These are phyloP conservation scores for Penicillium occitanis DNA, from an alignment of 2,329 filamentous ascomycete genomes.

Conservation along the genomic window DNA sequence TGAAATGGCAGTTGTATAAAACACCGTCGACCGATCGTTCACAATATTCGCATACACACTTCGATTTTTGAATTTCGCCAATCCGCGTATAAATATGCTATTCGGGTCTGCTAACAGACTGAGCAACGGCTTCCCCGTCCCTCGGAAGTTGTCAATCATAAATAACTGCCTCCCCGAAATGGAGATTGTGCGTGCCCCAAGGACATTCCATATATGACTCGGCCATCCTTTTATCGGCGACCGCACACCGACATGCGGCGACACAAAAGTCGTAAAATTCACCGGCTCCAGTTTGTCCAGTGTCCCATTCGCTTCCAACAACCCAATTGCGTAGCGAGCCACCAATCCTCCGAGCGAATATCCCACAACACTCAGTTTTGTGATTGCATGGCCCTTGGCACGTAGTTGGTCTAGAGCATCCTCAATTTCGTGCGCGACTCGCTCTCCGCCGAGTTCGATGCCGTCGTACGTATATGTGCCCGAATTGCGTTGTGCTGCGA, in stretches of 20 bases:
- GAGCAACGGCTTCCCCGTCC: conserved; percentile 77
- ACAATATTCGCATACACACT: conserved; percentile 82
- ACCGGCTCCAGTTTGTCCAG: conserved; percentile 78
- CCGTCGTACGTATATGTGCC: conserved; percentile 64
- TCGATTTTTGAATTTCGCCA: conserved; percentile 72
- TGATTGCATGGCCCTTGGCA: conserved; percentile 67
- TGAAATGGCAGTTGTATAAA: conserved; percentile 78
- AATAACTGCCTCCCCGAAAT: conserved; percentile 86
- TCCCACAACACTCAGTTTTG: conserved; percentile 80
- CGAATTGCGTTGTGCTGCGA: conserved; percentile 57
- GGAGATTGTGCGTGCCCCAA: conserved; percentile 78
- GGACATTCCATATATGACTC: conserved; percentile 73
- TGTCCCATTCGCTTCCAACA: conserved; percentile 77
- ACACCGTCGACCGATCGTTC: conserved; percentile 79
- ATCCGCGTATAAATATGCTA: conserved; percentile 79
- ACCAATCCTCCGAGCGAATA: conserved; percentile 89
- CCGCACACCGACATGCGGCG: conserved; percentile 76
- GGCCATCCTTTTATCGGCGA: conserved; percentile 66
- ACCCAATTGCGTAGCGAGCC: conserved; percentile 78
- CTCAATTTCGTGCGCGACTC: conserved; percentile 64
- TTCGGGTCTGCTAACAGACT: conserved; percentile 77
- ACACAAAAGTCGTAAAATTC: conserved; percentile 93
- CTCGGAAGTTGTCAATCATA: conserved; percentile 78
- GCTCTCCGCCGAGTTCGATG: conserved; percentile 67
- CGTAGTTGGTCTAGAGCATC: conserved; percentile 56